Percentiles rank a stretch among this genome's conserved stretches.
These are phyloP conservation scores for Macrophomina phaseolina DNA, from an alignment of 2,329 filamentous ascomycete genomes.

Conservation along the genomic window DNA sequence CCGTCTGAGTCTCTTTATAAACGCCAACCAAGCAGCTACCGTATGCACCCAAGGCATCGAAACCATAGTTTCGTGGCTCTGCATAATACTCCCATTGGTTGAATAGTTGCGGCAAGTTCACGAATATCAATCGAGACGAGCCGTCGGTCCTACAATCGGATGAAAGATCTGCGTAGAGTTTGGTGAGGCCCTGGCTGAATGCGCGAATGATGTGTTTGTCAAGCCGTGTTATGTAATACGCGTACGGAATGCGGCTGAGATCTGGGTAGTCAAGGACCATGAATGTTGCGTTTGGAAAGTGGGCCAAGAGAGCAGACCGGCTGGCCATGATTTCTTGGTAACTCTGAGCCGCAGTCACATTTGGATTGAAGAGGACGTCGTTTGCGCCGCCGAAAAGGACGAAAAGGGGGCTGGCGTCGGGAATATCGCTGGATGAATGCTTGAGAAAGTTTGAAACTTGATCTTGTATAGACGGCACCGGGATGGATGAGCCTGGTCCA, in stretches of 20 bases:
- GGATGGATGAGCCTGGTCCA: neutral
- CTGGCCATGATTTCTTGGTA: neutral
- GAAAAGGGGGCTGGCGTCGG: neutral
- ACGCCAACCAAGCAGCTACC: slow-evolving; percentile 8
- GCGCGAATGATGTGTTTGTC: neutral
- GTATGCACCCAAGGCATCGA: neutral
- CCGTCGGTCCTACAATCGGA: too few relatives aligned
- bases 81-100: slow-evolving; percentile 12
- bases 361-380: slow-evolving; percentile 3
- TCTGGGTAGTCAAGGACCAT: neutral
- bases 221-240: neutral
- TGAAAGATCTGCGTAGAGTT: neutral
- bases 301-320: neutral
- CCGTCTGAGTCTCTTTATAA: neutral
- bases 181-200: too few relatives aligned
- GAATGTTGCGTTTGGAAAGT: neutral
- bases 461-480: neutral
- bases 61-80: neutral
- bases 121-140: neutral
- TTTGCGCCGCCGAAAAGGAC: slow-evolving; percentile 6
- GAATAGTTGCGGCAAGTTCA: neutral
- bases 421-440: neutral
- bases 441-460: neutral
- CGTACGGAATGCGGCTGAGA: neutral
- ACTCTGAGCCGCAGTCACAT: neutral